Base-by-base conservation (phyloP, 2,329 filamentous ascomycete genomes). In the Rhynchosporium graminicola region DNA sequence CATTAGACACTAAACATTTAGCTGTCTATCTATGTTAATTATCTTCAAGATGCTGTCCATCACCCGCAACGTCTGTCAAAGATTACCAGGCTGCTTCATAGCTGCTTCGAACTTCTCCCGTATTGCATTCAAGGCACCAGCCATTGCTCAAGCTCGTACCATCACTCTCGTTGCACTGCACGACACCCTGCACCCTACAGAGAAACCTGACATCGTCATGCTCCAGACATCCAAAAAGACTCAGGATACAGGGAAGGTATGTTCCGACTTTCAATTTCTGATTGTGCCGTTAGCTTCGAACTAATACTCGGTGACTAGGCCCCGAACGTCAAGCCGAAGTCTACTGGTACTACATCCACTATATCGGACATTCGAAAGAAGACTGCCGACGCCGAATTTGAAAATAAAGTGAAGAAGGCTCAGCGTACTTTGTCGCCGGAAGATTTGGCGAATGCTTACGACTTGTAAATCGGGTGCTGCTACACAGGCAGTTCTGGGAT, bases 11-110 rank as follows among this genome's bases (percentile, higher is more conserved):
- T 1, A 66, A 64, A 15, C 64, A 66, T 62, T 69, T 1, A 63
- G 69, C 58, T 69, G 64, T 1, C 69, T 68, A 60, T 66, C 61
- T 46, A 67, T 68, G 2, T 45, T 69, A 2, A 26, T 6, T 7
- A 38, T 33, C 50, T 52, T 52, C 50, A 52, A 26, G 31, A 52
- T 52, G 50, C 20, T 52, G 31, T 38, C 31, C 15, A 28, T 52
- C 50, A 40, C 50, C 15, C 33, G 33, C 15, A 26, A 15, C 2
- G 6, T 52, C 3, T 33, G 50, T n/a, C 50, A 52, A n/a, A 52
- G 38, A 33, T 40, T 52, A 31, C 50, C 15, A 3, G 10, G 31
- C 33, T 26, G 12, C 33, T n/a, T 52, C n/a, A 38, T 38, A 33
- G 33, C 50, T 4, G 33, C 28, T 15, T 40, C 50, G n/a, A 52